Evolutionary conservation across 2,329 filamentous ascomycete species (phyloP), one percentile per base, ranked within the genome.

Genomic region (Didymella pinodella): DNA sequence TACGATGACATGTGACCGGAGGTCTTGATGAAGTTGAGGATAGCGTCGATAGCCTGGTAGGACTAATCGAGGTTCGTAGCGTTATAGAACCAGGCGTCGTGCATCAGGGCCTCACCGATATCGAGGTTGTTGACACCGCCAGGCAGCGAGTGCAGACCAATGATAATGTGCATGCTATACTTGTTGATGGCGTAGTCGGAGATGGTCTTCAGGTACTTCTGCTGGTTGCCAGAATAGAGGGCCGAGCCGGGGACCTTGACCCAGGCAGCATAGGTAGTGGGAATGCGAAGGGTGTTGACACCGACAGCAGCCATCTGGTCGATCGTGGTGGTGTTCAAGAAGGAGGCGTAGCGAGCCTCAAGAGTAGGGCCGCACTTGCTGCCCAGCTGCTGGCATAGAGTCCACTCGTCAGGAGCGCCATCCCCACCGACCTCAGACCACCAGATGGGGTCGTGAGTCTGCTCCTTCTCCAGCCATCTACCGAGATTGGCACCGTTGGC

Each of bases 191-290:
- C 75, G 51, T 77, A 77, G n/a, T 66, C 65, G 8, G 71, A 58
- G 48, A 77, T 75, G 2, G 41, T 63, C 36, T 59, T 61, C 16
- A 77, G 65, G 51, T 66, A 65, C 25, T 60, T 40, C 16, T 61
- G 51, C 61, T 78, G 75, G 34, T 71, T 71, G 38, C 75, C 75
- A 34, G 48, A 52, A 63, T 78, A 75, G 32, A 76, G 60, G 26
- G 72, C 53, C 2, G 65, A 69, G 10, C 75, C 75, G 11, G 74
- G 73, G 16, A 76, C 67, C 20, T 71, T 64, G 45, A 77, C 59
- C 74, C 74, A 78, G 0, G 72, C 72, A 5, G 75, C 70, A 48
- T 77, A 77, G 3, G 71, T 72, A 1, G 71, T 75, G 4, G 75
- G 75, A 26, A 78, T 77, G 14, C 74, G 68, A 22, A 77, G 67